Evolutionary conservation across 257 asterid species (phyloP).

Genomic region (Nicotiana otophora): DNA sequence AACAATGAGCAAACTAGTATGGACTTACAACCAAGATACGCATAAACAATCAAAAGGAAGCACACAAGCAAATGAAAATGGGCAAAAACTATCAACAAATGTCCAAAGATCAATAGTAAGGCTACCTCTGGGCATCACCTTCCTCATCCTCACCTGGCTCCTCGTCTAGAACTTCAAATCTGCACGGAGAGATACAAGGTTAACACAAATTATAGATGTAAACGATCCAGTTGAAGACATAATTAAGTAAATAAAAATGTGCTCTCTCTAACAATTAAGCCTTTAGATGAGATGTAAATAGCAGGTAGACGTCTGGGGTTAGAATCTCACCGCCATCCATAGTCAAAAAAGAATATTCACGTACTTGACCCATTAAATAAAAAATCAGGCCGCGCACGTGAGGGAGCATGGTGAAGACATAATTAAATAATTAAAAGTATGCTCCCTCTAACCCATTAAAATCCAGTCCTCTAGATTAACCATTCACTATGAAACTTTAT

Average conservation of each 20-base stretch:
- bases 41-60: neutral
- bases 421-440: too few relatives aligned
- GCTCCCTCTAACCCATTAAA: too few relatives aligned
- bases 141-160: slow-evolving; percentile 99
- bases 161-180: slow-evolving; percentile 94
- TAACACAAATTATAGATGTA: neutral
- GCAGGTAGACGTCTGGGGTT: too few relatives aligned
- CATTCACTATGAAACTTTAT: neutral
- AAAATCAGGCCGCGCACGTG: too few relatives aligned
- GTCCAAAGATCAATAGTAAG: slow-evolving; percentile 2
- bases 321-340: too few relatives aligned
- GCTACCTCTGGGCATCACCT: slow-evolving; percentile 77
- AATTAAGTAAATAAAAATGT: too few relatives aligned
- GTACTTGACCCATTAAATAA: too few relatives aligned
- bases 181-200: slow-evolving; percentile 17
- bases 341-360: too few relatives aligned
- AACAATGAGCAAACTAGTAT: neutral
- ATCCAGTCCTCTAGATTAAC: neutral
- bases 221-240: neutral
- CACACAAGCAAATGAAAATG: neutral
- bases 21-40: neutral
- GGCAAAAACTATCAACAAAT: neutral
- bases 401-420: too few relatives aligned
- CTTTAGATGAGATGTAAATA: too few relatives aligned
- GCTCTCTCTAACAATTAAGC: too few relatives aligned